Conservation (phyloP, 345 rosid genomes). For the Mallotus nudiflorus region DNA sequence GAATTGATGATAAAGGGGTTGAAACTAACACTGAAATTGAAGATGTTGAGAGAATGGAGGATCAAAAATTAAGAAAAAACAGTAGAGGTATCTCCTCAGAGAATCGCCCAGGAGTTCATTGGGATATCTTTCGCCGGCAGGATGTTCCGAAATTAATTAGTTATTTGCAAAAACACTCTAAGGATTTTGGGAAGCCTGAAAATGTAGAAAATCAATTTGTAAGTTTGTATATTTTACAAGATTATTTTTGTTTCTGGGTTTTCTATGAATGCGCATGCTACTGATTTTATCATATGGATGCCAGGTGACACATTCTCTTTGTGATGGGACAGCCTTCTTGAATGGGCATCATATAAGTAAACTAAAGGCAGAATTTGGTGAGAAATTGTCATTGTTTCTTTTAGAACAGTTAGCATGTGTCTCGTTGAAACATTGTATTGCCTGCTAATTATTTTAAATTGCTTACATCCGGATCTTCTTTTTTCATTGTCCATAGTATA, state of each 20-base stretch:
- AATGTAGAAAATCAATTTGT: conserved; percentile 40
- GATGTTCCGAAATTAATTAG: conserved; percentile 69
- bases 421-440: background rate
- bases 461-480: background rate
- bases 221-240: conserved; percentile 34
- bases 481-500: background rate
- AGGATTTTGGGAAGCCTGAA: conserved; percentile 43
- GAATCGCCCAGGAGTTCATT: conserved; percentile 51
- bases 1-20: background rate
- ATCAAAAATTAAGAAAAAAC: conserved; percentile 22
- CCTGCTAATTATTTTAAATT: background rate
- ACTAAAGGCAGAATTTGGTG: conserved; percentile 83
- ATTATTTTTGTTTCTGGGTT: conserved; percentile 5
- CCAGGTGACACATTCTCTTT: conserved; percentile 62
- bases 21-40: conserved; percentile 3
- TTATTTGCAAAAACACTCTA: conserved; percentile 47
- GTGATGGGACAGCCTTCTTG: conserved; percentile 62
- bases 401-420: background rate
- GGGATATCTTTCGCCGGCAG: conserved; percentile 87
- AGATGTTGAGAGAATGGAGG: conserved; percentile 12
- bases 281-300: conserved; percentile 27
- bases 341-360: conserved; percentile 55
- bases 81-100: conserved; percentile 17
- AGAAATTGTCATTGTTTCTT: conserved; percentile 20
- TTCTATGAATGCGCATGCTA: conserved; percentile 17